Evolutionary conservation across 148 eudicot genomes (phyloP), one percentile per base, ranked within the genome.

Genomic region (Arbutus unedo): DNA sequence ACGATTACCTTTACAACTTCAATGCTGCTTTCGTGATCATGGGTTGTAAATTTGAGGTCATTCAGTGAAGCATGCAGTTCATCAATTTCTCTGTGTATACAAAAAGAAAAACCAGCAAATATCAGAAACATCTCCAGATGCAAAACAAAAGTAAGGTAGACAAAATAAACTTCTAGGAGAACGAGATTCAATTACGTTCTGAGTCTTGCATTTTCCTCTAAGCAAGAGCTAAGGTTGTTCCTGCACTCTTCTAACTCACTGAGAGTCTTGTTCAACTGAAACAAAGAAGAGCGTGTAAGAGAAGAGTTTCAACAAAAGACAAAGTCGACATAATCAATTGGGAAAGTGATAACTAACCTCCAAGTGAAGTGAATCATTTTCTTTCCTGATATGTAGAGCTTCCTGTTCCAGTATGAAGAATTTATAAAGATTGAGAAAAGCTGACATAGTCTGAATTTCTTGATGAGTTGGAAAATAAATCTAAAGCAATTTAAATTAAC

Each of bases 191-290:
- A 57, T 84, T 86, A 95, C 98, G 94, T 84, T 84, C 87, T 82
- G 80, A 92, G 89, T 81, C 84, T 86, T 51, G 84, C 82, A 77
- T 95, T 95, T 76, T 88, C 85, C 85, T 93, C 97, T 81, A 90
- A 81, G 85, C 92, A 92, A 87, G 85, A 87, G 77, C 86, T 86
- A n/a, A 95, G 92, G 79, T 93, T 91, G 77, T 70, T 90, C 82
- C 86, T 88, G 84, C 93, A 92, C 74, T 92, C 89, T 70, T 87
- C 91, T 70, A 95, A 86, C 82, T 95, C 96, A 11, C 76, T 75
- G 44, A 78, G 84, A 53, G 92, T 87, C 80, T 59, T 85, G 23
- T 89, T 81, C 83, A 95, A 79, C 97, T 95, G 85, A 54, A 74
- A 43, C 75, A 82, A 78, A 68, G n/a, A 86, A 50, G 43, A 77